Base-by-base conservation (phyloP, 2,329 filamentous ascomycete genomes). In the Ceratocystis papillata region DNA sequence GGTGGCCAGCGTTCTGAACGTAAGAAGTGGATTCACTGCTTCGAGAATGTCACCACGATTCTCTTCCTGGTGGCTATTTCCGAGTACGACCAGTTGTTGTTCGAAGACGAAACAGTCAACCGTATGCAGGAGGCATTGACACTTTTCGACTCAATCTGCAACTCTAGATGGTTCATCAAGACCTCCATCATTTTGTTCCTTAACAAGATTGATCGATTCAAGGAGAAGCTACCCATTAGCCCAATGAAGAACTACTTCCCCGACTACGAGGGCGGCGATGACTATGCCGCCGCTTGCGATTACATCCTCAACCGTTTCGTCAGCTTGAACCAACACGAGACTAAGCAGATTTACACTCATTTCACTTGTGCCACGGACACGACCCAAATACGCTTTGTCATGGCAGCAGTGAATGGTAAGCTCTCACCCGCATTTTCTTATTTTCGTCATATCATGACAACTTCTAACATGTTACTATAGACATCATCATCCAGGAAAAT, bases 401-500 rank as follows among this genome's bases (percentile, higher is more conserved):
- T 99, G 94, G 92, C 93, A 69, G 94, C 94, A 71, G 94, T 99
- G 74, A 99, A 99, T 79, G 92, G 92, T 96, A 83, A 73, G 87
- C 50, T 55, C 57, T 57, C 3, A 5, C 15, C 4, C 48, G 5
- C 5, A 25, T 25, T 7, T 5, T 37, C 3, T 55, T 62, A 59
- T 2, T 46, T 41, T 22, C 48, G 37, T 69, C 15, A 61, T 41
- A 66, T 79, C 86, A 78, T 60, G 33, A 62, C 3, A 53, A 41
- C 20, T 37, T 15, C 66, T 64, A 68, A 80, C 87, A 5, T 1
- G 8, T 20, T 12, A 1, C 28, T 63, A 1, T 71, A 96, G 94
- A 99, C 79, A 99, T 99, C 77, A 99, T 99, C 79, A 99, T 99
- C 77, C 94, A 99, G 81, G 94, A 97, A 80, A 99, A 99, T 80